Evolutionary conservation across 2,329 filamentous ascomycete genomes (phyloP).

Genomic region (Diaporthe longicolla): DNA sequence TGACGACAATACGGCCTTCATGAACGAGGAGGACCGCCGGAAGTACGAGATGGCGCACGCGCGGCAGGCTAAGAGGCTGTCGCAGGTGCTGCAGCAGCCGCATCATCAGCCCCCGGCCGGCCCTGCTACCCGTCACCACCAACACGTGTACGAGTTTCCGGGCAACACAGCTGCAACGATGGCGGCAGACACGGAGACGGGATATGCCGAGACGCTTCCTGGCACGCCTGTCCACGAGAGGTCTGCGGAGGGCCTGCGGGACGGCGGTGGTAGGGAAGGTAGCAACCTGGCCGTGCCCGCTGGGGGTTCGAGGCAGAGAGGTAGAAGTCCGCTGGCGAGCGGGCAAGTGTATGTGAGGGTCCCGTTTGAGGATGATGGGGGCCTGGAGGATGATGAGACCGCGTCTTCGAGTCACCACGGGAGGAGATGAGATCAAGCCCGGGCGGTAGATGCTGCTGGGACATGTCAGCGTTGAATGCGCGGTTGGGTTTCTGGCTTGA

Average conservation of each 20-base stretch:
- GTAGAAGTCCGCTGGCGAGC: constrained; percentile 36
- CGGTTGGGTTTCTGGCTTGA: neutral
- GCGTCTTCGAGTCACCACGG: neutral
- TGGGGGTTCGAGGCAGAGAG: constrained; percentile 3
- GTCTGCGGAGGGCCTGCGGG: neutral
- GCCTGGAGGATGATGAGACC: constrained; percentile 33
- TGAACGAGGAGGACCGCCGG: constrained; percentile 82
- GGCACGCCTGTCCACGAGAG: constrained; percentile 39
- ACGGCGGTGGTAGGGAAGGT: neutral
- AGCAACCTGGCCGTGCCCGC: constrained; percentile 26
- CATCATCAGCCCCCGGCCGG: too few relatives aligned
- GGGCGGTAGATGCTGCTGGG: too few relatives aligned
- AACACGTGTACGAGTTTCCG: constrained; percentile 3
- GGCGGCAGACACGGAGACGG: constrained; percentile 17
- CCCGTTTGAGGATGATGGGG: constrained; percentile 38
- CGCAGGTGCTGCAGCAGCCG: constrained; percentile 34
- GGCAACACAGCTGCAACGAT: neutral
- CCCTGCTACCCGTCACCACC: neutral
- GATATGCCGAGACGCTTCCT: constrained; percentile 42
- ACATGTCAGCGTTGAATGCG: neutral
- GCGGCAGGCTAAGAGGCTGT: constrained; percentile 56
- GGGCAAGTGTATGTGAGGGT: constrained; percentile 35
- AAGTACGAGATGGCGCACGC: constrained; percentile 81
- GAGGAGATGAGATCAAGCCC: neutral
- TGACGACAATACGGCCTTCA: constrained; percentile 66